A percentile compares a stretch with the other conserved stretches of the same genome.
Conservation (phyloP, 441 rosid species). For the Jatropha multifida region DNA sequence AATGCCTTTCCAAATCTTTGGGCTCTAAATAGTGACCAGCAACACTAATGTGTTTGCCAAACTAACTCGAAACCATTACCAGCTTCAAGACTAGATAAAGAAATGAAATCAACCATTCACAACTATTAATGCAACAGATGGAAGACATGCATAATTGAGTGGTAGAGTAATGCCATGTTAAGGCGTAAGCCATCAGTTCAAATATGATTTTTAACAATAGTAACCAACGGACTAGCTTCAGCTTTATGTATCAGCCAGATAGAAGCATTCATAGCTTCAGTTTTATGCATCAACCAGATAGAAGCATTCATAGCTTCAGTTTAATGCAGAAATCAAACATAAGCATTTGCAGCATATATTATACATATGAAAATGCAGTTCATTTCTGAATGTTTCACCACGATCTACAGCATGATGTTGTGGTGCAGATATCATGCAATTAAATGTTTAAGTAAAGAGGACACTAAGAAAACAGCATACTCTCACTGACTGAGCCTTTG, state of each 20-base stretch:
- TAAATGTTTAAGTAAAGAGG: conserved; percentile 5
- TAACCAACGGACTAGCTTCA: background rate
- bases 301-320: background rate
- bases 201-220: background rate
- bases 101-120: background rate
- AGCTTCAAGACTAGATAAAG: conserved; percentile 1
- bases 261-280: background rate
- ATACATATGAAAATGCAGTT: background rate
- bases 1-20: background rate
- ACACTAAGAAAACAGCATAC: conserved; percentile 40
- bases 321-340: background rate
- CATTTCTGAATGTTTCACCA: conserved; percentile 12
- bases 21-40: background rate
- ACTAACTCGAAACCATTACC: background rate
- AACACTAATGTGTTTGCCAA: background rate
- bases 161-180: too few species aligned
- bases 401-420: conserved; percentile 2
- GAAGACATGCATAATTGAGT: too few species aligned
- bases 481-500: conserved; percentile 42
- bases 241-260: background rate
- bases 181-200: background rate
- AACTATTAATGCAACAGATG: too few species aligned
- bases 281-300: background rate
- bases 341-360: background rate
- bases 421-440: conserved; percentile 5